A percentile compares a stretch with the other conserved stretches of the same genome.
These are phyloP conservation scores for Rhodotorula kratochvilovae DNA, from an alignment of 768 basidiomycete species.

Conservation along the genomic window DNA sequence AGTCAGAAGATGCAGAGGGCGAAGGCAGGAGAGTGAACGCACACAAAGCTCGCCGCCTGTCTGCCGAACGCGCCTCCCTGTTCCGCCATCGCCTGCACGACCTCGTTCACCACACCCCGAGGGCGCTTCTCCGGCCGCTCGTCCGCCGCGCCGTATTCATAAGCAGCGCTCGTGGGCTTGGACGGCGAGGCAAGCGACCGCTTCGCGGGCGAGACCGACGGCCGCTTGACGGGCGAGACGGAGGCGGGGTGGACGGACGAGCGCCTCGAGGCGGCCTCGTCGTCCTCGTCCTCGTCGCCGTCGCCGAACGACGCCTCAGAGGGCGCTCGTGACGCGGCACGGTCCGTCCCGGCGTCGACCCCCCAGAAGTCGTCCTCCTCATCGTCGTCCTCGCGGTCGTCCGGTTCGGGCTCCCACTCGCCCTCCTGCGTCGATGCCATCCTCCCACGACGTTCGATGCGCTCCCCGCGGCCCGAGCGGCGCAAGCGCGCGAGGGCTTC, in stretches of 20 bases:
- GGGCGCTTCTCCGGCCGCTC: not conserved
- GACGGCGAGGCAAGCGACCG: too few relatives aligned
- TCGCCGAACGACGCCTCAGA: not conserved
- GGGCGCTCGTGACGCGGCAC: not conserved
- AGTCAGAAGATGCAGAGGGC: not conserved
- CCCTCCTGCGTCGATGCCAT: constrained; percentile 1
- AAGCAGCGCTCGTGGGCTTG: too few relatives aligned
- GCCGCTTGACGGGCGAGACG: constrained; percentile 6
- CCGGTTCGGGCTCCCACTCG: constrained; percentile 9
- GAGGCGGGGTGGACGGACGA: not conserved
- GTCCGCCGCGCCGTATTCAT: too few relatives aligned
- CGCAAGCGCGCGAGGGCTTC: not conserved
- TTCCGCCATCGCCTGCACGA: not conserved
- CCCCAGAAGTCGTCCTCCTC: constrained; percentile 45
- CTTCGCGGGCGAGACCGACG: not conserved
- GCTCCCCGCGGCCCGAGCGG: not conserved
- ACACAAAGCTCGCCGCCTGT: not conserved
- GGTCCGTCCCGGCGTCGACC: constrained; percentile 13
- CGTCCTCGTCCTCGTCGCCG: not conserved
- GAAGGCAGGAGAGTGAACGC: not conserved
- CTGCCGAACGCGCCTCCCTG: not conserved
- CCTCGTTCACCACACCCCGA: not conserved
- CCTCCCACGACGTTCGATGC: constrained; percentile 5
- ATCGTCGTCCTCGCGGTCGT: constrained; percentile 48
- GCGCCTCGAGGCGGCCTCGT: not conserved